Evolutionary conservation across 2,329 filamentous ascomycete genomes (phyloP), one percentile per base, ranked within the genome.

Genomic region (Teratosphaeria destructans): DNA sequence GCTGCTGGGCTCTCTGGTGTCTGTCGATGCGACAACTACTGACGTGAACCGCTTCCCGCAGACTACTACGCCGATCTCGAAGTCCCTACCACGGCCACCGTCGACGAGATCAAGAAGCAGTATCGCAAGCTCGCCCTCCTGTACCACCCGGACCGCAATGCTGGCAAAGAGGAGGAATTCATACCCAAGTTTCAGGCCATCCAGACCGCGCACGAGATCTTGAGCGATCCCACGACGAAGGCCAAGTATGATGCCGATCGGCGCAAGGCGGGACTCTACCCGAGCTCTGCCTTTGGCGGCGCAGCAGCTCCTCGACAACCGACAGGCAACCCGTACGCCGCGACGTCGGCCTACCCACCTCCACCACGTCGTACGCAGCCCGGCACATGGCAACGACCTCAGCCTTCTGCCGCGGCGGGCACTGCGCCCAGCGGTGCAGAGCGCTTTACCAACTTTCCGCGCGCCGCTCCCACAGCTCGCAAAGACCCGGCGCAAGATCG

Each of bases 71-170:
- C 85, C 62, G 90, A 95, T 76, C 80, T 96, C 59, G 89, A 89
- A 64, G 76, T 96, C 59, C 74, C 83, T 1, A 77, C 82, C 11
- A 82, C 81, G 67, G 89, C 89, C 57, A 84, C 87, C 65, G 76
- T 84, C 52, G 82, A 85, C 34, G 89, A 94, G 49, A 85, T 95
- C 71, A 93, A 90, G 77, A 94, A 87, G 74, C 87, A 92, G 68
- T 96, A 91, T 74, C 84, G 88, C 66, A 91, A 90, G 73, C 82
- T 95, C 69, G 90, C 90, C 55, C 79, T 95, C 54, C 88, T 89
- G 73, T 95, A 88, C 69, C 91, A 96, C 70, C 91, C 91, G 7
- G 91, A 96, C 72, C 87, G 91, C 61, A 95, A 96, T 70, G 89
- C 87, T 11, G 91, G 91, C 57, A 84, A 83, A 69, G 90, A 95